Conservation (phyloP, 2,329 filamentous ascomycete genomes). For the Talaromyces sp. region DNA sequence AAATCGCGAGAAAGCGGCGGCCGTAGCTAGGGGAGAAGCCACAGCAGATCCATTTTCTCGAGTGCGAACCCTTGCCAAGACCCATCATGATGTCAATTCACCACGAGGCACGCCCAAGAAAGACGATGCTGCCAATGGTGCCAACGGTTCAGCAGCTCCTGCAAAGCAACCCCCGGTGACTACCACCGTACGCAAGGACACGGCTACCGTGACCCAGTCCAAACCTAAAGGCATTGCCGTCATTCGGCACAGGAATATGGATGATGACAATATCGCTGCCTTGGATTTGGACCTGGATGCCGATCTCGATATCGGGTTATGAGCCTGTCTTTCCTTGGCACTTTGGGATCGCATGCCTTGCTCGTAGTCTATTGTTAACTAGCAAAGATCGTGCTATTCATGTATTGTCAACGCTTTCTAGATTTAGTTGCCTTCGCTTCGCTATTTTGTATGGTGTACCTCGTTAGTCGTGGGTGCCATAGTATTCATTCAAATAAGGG, state of each 20-base stretch:
- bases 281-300: conserved; percentile 72
- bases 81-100: conserved; percentile 59
- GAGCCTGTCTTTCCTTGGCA: not conserved
- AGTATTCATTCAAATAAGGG: not conserved
- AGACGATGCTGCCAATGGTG: conserved; percentile 45
- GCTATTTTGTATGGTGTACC: not conserved
- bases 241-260: conserved; percentile 70
- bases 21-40: conserved; percentile 58
- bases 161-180: conserved; percentile 36
- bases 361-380: not conserved
- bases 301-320: conserved; percentile 61
- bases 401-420: not conserved
- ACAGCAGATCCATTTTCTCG: conserved; percentile 52
- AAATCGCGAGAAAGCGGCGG: conserved; percentile 55
- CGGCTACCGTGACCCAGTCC: conserved; percentile 20
- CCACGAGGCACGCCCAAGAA: conserved; percentile 23
- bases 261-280: conserved; percentile 86
- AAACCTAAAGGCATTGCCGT: conserved; percentile 53
- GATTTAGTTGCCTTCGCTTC: not conserved
- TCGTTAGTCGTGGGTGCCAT: not conserved
- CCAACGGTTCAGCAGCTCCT: conserved; percentile 48
- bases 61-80: conserved; percentile 62
- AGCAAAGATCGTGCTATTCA: not conserved
- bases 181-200: conserved; percentile 46
- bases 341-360: not conserved